phyloP scores from a whole-genome alignment of 2,329 filamentous ascomycete genomes.

The Curvularia hawaiiensis region DNA sequence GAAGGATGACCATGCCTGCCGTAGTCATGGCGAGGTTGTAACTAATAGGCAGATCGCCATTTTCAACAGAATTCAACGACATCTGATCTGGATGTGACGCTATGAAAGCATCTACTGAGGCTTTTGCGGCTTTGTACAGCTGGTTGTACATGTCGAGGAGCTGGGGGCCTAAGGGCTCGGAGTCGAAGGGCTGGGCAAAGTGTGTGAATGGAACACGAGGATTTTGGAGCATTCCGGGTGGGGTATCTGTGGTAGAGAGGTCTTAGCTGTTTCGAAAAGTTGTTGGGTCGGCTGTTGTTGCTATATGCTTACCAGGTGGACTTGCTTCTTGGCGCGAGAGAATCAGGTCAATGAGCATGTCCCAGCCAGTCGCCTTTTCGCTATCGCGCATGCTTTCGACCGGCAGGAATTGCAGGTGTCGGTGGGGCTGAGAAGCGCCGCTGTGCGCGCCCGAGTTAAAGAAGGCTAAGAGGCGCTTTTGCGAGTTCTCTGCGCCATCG shows the following conservation, averaged over 20 bases:
- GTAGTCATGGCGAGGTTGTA: conserved; percentile 65
- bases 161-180: conserved; percentile 46
- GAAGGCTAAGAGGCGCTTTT: conserved; percentile 63
- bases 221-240: conserved; percentile 22
- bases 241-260: conserved; percentile 5
- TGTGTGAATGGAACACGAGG: conserved; percentile 55
- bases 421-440: conserved; percentile 73
- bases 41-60: conserved; percentile 55
- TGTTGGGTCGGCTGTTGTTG: background rate
- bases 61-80: conserved; percentile 29
- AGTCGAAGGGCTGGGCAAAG: conserved; percentile 52
- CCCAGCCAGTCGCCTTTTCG: conserved; percentile 49
- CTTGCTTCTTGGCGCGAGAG: conserved; percentile 20
- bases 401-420: conserved; percentile 74
- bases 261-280: conserved; percentile 13
- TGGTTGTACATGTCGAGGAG: conserved; percentile 43
- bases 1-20: conserved; percentile 59
- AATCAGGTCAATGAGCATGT: conserved; percentile 55
- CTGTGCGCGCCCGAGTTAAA: conserved; percentile 73
- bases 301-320: conserved; percentile 6
- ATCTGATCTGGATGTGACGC: conserved; percentile 42
- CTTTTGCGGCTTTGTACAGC: conserved; percentile 42
- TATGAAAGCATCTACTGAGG: conserved; percentile 49
- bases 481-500: conserved; percentile 23
- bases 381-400: conserved; percentile 64